A percentile compares a stretch with the other conserved stretches of the same genome.
phyloP scores from a whole-genome alignment of 2,329 filamentous ascomycete species.

The Calonectria hawksworthii region DNA sequence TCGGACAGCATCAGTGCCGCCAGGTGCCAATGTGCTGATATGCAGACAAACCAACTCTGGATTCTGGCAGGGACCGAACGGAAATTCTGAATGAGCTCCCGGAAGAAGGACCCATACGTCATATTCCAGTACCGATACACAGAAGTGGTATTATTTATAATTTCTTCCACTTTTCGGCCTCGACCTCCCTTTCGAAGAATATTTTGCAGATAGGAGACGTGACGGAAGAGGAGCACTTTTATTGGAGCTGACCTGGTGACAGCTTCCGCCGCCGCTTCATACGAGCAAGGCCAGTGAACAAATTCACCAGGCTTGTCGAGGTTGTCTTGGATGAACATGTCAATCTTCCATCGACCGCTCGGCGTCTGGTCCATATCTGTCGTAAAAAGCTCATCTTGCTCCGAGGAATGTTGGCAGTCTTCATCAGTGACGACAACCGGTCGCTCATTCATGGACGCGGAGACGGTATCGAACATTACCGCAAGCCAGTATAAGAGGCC shows the following conservation, averaged over 20 bases:
- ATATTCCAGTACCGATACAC: conserved; percentile 69
- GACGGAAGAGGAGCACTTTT: conserved; percentile 44
- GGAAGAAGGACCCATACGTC: conserved; percentile 65
- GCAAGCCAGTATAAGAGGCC: conserved; percentile 70
- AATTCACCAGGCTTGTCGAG: conserved; percentile 34
- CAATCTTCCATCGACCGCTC: conserved; percentile 40
- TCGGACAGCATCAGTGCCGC: conserved; percentile 68
- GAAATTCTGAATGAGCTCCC: conserved; percentile 64
- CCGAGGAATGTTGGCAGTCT: conserved; percentile 53
- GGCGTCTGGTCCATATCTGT: conserved; percentile 1
- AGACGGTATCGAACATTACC: conserved; percentile 71
- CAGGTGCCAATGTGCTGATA: conserved; percentile 70
- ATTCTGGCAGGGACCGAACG: conserved; percentile 63
- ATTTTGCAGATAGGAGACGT: conserved; percentile 60
- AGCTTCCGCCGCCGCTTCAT: conserved; percentile 60
- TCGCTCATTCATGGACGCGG: conserved; percentile 63
- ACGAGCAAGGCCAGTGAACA: conserved; percentile 66
- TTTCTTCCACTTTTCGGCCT: conserved; percentile 59
- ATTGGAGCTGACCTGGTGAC: conserved; percentile 66
- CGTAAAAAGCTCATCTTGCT: conserved; percentile 22
- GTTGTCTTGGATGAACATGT: conserved; percentile 44
- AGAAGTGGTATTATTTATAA: conserved; percentile 60
- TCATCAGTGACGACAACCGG: conserved; percentile 54
- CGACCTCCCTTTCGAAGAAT: conserved; percentile 56
- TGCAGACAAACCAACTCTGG: conserved; percentile 71